Percentiles rank a stretch among this genome's conserved stretches.
These are phyloP conservation scores for Moelleriella libera DNA, from an alignment of 2,329 filamentous ascomycete species.

Conservation along the genomic window DNA sequence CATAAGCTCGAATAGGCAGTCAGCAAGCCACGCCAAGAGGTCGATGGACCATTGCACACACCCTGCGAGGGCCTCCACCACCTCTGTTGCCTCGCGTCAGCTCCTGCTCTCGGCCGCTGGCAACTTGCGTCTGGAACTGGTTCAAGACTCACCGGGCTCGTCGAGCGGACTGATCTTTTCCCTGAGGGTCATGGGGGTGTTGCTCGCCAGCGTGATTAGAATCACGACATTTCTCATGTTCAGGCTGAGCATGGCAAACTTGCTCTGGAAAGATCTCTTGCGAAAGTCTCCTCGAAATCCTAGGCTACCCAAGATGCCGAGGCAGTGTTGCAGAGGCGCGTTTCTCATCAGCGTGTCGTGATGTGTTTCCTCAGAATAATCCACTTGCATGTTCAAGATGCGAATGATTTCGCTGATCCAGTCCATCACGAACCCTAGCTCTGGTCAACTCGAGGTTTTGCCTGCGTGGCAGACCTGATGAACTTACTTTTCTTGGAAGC, in stretches of 20 bases:
- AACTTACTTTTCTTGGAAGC: conserved; percentile 17
- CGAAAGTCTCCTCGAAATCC: conserved; percentile 54
- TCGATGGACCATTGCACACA: conserved; percentile 70
- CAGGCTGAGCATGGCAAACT: conserved; percentile 60
- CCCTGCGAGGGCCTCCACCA: conserved; percentile 57
- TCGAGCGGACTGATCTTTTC: conserved; percentile 45
- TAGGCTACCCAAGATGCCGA: conserved; percentile 68
- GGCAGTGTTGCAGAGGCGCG: conserved; percentile 54
- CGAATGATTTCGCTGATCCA: conserved; percentile 55
- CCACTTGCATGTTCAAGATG: conserved; percentile 58
- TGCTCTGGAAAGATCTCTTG: conserved; percentile 51
- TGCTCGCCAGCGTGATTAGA: conserved; percentile 49
- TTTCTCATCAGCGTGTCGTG: conserved; percentile 64
- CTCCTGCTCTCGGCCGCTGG: conserved; percentile 4
- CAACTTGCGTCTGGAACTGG: neutral
- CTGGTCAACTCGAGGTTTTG: neutral
- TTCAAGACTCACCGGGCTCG: conserved; percentile 31
- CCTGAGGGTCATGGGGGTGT: conserved; percentile 36
- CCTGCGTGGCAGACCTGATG: neutral
- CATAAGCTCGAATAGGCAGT: conserved; percentile 41
- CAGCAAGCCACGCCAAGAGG: conserved; percentile 48
- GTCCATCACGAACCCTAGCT: conserved; percentile 41
- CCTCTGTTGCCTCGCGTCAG: conserved; percentile 32
- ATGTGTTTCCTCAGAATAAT: conserved; percentile 65
- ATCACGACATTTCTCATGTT: conserved; percentile 61